Evolutionary conservation across 148 eudicot genomes (phyloP).

Genomic region (Fallopia convolvulus): DNA sequence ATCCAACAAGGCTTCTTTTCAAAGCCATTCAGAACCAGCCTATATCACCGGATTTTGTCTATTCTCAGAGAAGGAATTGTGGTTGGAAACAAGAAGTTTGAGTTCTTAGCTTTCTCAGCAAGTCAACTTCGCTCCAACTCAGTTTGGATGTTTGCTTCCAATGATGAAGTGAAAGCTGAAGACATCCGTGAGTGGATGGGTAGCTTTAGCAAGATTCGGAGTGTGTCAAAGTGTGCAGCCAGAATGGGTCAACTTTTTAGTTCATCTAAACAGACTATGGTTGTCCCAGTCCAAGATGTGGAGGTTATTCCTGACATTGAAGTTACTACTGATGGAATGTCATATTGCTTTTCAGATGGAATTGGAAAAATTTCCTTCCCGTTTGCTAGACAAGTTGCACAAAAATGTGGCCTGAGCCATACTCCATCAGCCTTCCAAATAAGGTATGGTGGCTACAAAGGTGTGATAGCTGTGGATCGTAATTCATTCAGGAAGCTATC

Average conservation of each 20-base stretch:
- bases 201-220: constrained; percentile 80
- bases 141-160: constrained; percentile 99
- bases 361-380: constrained; percentile 84
- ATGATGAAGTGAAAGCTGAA: constrained; percentile 59
- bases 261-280: constrained; percentile 67
- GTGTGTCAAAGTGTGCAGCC: constrained; percentile 92
- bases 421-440: constrained; percentile 96
- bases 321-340: constrained; percentile 57
- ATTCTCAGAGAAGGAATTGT: constrained; percentile 70
- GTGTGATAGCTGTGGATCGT: constrained; percentile 82
- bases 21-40: constrained; percentile 53
- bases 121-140: constrained; percentile 92
- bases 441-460: constrained; percentile 95
- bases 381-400: constrained; percentile 80
- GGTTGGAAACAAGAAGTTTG: constrained; percentile 71
- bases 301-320: constrained; percentile 84
- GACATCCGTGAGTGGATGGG: constrained; percentile 98
- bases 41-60: constrained; percentile 69
- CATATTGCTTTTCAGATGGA: constrained; percentile 89
- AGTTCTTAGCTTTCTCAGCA: constrained; percentile 89
- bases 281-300: constrained; percentile 62
- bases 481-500: constrained; percentile 71
- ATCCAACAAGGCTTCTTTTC: constrained; percentile 61
- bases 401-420: constrained; percentile 51
- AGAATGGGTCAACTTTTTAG: constrained; percentile 98